phyloP scores from a whole-genome alignment of 139 green algal genomes.

The Tetradesmus obliquus region DNA sequence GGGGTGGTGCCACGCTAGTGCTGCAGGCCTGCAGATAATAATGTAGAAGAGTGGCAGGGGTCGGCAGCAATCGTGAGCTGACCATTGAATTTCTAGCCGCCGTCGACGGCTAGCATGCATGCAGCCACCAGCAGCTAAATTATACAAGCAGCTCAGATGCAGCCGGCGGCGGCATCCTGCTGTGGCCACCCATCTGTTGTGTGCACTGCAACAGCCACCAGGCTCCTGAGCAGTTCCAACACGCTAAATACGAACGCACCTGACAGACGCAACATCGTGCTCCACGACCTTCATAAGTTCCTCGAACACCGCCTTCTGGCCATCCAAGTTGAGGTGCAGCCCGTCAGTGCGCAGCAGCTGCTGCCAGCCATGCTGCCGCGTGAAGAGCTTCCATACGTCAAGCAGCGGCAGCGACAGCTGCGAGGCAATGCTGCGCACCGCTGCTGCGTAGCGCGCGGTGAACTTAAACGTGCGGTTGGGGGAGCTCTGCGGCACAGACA shows the following conservation, averaged over 20 bases:
- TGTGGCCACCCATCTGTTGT: no score
- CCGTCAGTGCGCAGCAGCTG: neutral
- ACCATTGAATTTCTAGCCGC: no score
- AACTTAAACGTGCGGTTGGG: neutral
- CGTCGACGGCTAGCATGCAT: no score
- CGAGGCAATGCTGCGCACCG: neutral
- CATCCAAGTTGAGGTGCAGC: neutral
- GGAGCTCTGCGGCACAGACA: neutral
- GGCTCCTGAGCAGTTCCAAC: no score
- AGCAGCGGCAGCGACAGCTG: neutral
- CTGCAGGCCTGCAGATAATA: no score
- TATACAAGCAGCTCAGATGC: no score
- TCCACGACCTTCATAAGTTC: neutral
- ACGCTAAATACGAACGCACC: neutral
- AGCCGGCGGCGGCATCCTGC: no score
- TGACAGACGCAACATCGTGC: neutral
- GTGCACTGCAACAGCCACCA: no score
- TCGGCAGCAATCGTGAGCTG: no score
- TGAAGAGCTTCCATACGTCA: neutral
- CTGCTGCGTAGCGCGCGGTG: conserved; percentile 1
- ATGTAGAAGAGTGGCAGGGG: no score
- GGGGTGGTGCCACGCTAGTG: no score
- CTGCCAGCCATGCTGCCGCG: neutral
- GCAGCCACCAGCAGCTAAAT: no score
- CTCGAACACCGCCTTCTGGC: neutral